phyloP scores from a whole-genome alignment of 1,284 basidiomycete species.

The Ceratobasidium sp. region DNA sequence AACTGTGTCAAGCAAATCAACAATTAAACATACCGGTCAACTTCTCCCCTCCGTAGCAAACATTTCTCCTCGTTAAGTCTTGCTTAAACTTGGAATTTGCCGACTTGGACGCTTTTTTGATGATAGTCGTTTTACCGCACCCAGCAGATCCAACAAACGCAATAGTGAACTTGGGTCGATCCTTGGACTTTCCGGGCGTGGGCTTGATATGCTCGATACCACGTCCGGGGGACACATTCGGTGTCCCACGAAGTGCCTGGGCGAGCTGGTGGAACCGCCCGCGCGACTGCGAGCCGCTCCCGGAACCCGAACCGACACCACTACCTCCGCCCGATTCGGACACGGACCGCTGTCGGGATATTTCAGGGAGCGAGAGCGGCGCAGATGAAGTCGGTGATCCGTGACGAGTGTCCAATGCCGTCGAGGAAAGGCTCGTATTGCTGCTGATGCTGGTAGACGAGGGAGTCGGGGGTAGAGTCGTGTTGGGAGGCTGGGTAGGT shows the following conservation, averaged over 20 bases:
- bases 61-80: slow-evolving; percentile 52
- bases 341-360: slow-evolving; percentile 32
- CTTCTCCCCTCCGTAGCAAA: slow-evolving; percentile 54
- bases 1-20: slow-evolving; percentile 2
- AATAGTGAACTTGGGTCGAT: slow-evolving; percentile 54
- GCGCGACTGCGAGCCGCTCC: slow-evolving; percentile 20
- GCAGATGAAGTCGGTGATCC: background rate
- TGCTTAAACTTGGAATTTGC: slow-evolving; percentile 54
- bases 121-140: slow-evolving; percentile 78
- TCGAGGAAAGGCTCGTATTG: slow-evolving; percentile 17
- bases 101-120: slow-evolving; percentile 73
- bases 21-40: slow-evolving; percentile 60
- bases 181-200: background rate
- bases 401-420: background rate
- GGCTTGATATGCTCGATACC: slow-evolving; percentile 43
- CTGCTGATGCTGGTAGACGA: slow-evolving; percentile 36
- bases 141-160: slow-evolving; percentile 74
- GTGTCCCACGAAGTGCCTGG: slow-evolving; percentile 19
- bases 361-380: slow-evolving; percentile 1
- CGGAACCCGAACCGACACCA: slow-evolving; percentile 32
- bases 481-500: slow-evolving; percentile 16
- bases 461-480: slow-evolving; percentile 24
- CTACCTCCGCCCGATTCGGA: slow-evolving; percentile 35
- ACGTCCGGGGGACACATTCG: slow-evolving; percentile 27
- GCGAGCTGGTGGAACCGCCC: slow-evolving; percentile 22